Evolutionary conservation across 345 rosid genomes (phyloP), one percentile per base, ranked within the genome.

Genomic region (Camelina sativa): DNA sequence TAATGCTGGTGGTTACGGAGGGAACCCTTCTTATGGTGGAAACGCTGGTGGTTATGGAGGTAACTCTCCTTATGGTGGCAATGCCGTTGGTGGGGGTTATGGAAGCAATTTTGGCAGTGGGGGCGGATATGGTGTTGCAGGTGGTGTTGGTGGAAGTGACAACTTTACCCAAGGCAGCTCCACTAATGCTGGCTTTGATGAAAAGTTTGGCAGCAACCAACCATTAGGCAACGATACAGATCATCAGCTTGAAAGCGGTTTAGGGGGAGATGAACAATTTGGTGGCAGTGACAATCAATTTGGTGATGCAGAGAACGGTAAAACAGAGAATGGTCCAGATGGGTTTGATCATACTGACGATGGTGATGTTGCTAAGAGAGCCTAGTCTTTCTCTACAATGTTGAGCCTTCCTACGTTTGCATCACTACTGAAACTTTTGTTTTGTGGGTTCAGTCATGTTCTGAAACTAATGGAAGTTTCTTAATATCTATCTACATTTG

Each of bases 361-460:
- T 19, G 83, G 80, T 16, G 71, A 88, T 76, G 83, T 80, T 53
- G 88, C 91, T 35, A 91, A 91, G 80, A 88, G 95, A 69, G 96
- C 90, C 40, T 93, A 78, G 43, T 47, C 41, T 38, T 38, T 25
- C 5, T 25, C 54, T 34, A n/a, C 48, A 15, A 47, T 41, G 20
- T 46, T 56, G 32, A 0, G 58, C 65, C 8, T 10, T 10, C 32
- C 43, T 66, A 23, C 6, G 52, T 32, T 32, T 59, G 50, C 48
- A 20, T 69, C 44, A 8, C 12, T 38, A 3, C 10, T 76, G 35
- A 22, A 69, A 69, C 71, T 62, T 69, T n/a, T n/a, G n/a, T n/a
- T 69, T 35, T 64, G 62, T 25, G 17, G 76, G 62, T 76, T 64
- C 66, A 70, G 60, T 30, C 53, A 10, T 57, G 30, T 28, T 28